These are phyloP conservation scores for Mallotus japonicus DNA, from an alignment of 441 rosid species.

Conservation along the genomic window DNA sequence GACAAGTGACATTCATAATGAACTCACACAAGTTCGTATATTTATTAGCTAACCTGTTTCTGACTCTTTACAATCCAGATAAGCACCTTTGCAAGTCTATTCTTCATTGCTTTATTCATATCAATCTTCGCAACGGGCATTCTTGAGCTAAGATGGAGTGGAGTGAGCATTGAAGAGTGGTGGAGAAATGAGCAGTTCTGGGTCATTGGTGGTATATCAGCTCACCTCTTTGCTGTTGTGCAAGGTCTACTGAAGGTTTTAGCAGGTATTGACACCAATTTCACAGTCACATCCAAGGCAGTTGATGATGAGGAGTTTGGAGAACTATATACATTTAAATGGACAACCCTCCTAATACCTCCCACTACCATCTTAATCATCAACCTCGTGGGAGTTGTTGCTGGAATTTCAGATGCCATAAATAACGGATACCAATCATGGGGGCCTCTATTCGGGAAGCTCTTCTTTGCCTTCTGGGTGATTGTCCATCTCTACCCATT, in stretches of 20 bases:
- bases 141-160: slow-evolving; percentile 95
- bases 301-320: slow-evolving; percentile 84
- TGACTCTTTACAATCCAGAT: slow-evolving; percentile 43
- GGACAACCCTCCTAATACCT: slow-evolving; percentile 90
- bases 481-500: slow-evolving; percentile 94
- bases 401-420: slow-evolving; percentile 88
- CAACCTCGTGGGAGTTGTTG: slow-evolving; percentile 89
- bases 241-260: slow-evolving; percentile 81
- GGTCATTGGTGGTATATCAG: slow-evolving; percentile 96
- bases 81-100: slow-evolving; percentile 88
- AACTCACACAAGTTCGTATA: too few species aligned
- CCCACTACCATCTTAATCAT: slow-evolving; percentile 86
- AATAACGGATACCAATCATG: slow-evolving; percentile 88
- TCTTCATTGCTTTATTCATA: slow-evolving; percentile 72
- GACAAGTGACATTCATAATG: background rate
- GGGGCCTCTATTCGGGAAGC: slow-evolving; percentile 94
- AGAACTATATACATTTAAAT: slow-evolving; percentile 79
- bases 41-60: background rate
- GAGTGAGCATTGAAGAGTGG: slow-evolving; percentile 97
- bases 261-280: slow-evolving; percentile 89
- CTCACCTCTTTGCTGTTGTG: slow-evolving; percentile 85
- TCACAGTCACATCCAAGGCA: slow-evolving; percentile 92
- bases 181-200: slow-evolving; percentile 98
- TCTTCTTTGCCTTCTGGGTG: slow-evolving; percentile 94
- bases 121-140: slow-evolving; percentile 81